phyloP scores from a whole-genome alignment of 176 grass and related monocot genomes.

The Paspalum notatum region DNA sequence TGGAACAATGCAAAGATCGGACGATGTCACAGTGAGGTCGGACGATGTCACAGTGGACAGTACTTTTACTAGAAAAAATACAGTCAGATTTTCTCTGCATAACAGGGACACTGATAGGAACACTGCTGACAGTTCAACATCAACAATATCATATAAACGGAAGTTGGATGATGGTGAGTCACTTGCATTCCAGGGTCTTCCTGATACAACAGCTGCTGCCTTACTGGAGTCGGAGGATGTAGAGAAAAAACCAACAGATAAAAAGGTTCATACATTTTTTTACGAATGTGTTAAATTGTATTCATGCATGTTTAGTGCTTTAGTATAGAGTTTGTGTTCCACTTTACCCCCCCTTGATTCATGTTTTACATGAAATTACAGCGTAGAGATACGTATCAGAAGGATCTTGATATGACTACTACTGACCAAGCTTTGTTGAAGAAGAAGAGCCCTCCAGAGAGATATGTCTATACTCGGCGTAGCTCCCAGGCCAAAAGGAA shows the following conservation, averaged over 20 bases:
- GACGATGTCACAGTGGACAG: conserved; percentile 86
- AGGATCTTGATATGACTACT: conserved; percentile 55
- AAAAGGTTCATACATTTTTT: conserved; percentile 53
- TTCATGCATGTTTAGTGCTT: not conserved
- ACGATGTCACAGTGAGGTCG: conserved; percentile 49
- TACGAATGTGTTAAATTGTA: conserved; percentile 13
- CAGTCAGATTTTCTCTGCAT: conserved; percentile 59
- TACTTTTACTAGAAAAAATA: conserved; percentile 69
- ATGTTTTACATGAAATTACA: conserved; percentile 39
- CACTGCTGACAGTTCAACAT: conserved; percentile 82
- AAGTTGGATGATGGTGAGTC: conserved; percentile 73
- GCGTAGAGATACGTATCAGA: conserved; percentile 49
- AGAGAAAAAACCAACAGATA: conserved; percentile 57
- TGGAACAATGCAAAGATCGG: conserved; percentile 72
- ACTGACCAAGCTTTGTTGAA: conserved; percentile 67
- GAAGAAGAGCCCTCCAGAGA: conserved; percentile 83
- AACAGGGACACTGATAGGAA: conserved; percentile 70
- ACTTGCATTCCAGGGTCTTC: conserved; percentile 63
- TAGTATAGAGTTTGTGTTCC: conserved; percentile 6
- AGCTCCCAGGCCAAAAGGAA: conserved; percentile 74
- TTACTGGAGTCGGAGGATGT: conserved; percentile 41
- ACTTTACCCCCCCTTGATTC: conserved; percentile 1
- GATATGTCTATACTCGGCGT: conserved; percentile 83
- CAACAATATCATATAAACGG: conserved; percentile 76
- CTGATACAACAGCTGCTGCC: conserved; percentile 41